These are phyloP conservation scores for Chalciporus piperatus DNA, from an alignment of 768 basidiomycete genomes.

Conservation along the genomic window DNA sequence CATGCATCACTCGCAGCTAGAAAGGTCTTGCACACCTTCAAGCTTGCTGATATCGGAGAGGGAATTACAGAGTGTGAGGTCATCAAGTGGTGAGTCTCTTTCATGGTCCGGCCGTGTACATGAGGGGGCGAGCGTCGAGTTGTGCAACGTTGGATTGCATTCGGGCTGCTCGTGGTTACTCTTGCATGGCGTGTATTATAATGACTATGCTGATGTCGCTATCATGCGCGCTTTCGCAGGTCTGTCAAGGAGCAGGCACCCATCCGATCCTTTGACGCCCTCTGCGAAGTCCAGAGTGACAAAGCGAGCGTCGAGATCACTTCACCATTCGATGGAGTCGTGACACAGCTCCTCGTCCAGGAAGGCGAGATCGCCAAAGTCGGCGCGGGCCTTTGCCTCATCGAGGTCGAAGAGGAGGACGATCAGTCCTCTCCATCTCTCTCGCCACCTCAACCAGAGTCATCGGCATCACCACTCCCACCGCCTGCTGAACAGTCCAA, in stretches of 20 bases:
- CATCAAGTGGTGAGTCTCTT: conserved; percentile 67
- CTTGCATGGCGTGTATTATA: neutral
- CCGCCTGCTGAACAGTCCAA: neutral
- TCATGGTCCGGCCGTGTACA: conserved; percentile 25
- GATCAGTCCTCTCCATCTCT: neutral
- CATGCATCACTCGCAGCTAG: conserved; percentile 29
- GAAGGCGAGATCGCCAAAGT: conserved; percentile 87
- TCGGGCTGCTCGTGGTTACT: neutral
- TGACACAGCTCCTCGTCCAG: conserved; percentile 69
- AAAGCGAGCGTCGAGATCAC: conserved; percentile 92
- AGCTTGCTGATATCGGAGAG: conserved; percentile 84
- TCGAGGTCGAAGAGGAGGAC: conserved; percentile 71
- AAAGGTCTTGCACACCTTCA: conserved; percentile 58
- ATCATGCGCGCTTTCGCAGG: conserved; percentile 43
- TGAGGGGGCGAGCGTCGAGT: neutral
- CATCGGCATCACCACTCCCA: neutral
- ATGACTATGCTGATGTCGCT: neutral
- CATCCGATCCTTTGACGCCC: conserved; percentile 63
- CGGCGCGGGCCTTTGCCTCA: conserved; percentile 71
- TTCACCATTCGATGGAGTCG: conserved; percentile 75
- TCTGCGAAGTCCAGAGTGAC: conserved; percentile 88
- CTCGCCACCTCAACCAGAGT: neutral
- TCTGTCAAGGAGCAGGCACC: conserved; percentile 50
- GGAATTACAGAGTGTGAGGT: conserved; percentile 91
- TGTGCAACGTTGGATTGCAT: neutral